These are phyloP conservation scores for Anaeromyces robustus DNA, from an alignment of 192 early-diverging fungal genomes.

Conservation along the genomic window DNA sequence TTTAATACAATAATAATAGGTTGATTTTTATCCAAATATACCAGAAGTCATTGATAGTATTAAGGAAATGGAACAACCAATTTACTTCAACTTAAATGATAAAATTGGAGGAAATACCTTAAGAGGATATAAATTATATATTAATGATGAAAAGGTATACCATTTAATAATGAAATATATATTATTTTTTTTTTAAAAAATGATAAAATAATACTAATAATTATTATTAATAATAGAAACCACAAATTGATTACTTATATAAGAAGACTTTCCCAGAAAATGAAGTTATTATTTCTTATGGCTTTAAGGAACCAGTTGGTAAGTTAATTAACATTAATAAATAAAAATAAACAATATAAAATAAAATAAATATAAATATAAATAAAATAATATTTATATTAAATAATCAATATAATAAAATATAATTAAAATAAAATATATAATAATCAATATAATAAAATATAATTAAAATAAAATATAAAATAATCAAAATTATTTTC, in stretches of 20 bases:
- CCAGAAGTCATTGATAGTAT: conserved; percentile 6
- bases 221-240: neutral
- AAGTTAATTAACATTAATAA: neutral
- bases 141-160: conserved; percentile 17
- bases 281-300: neutral
- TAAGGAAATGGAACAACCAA: conserved; percentile 30
- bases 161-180: no score
- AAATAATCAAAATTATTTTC: no score
- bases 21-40: neutral
- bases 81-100: neutral
- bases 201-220: no score
- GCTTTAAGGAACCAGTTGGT: neutral
- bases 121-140: conserved; percentile 29
- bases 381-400: no score
- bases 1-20: conserved; percentile 37
- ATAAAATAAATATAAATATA: no score
- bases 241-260: neutral
- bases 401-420: no score
- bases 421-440: no score
- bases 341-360: no score
- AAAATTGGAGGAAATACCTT: neutral
- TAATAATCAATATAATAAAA: no score
- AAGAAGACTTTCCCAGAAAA: neutral
- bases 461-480: no score
- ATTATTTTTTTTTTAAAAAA: no score